Percentiles rank a stretch among this genome's conserved stretches.
These are phyloP conservation scores for Tripterygium wilfordii DNA, from an alignment of 177 flowering plant genomes.

Conservation along the genomic window DNA sequence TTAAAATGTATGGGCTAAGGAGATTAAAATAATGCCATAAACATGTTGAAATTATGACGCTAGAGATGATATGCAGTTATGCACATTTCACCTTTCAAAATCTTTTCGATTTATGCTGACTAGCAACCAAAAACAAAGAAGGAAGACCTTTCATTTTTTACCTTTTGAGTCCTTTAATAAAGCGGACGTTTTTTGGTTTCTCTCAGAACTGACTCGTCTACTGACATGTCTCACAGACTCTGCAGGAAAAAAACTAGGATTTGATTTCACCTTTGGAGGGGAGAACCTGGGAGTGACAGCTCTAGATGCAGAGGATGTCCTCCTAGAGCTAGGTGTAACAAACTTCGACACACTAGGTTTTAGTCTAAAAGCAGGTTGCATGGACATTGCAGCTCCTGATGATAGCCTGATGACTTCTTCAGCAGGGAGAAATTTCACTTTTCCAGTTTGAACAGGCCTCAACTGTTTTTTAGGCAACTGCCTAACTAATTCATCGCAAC, in stretches of 20 bases:
- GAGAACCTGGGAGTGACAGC: neutral
- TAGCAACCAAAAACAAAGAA: too few relatives aligned
- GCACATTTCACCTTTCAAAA: too few relatives aligned
- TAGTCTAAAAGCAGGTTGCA: too few relatives aligned
- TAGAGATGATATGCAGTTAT: too few relatives aligned
- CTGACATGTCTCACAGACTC: neutral
- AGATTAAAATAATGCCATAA: too few relatives aligned
- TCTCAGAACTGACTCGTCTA: neutral
- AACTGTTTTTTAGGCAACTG: slow-evolving; percentile 1
- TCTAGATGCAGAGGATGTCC: too few relatives aligned
- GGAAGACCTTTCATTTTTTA: too few relatives aligned
- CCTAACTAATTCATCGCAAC: neutral
- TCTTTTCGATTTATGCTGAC: too few relatives aligned
- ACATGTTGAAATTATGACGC: too few relatives aligned
- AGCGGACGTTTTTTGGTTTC: neutral
- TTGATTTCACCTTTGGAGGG: neutral
- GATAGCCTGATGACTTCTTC: slow-evolving; percentile 26
- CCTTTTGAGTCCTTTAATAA: slow-evolving; percentile 10
- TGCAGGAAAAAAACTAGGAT: neutral
- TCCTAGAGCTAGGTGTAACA: too few relatives aligned
- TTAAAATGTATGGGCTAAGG: too few relatives aligned
- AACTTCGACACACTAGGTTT: too few relatives aligned
- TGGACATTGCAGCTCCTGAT: slow-evolving; percentile 11
- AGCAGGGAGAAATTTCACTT: slow-evolving; percentile 21
- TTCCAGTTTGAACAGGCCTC: slow-evolving; percentile 12